Evolutionary conservation across 441 rosid genomes (phyloP).

Genomic region (Codiaeum variegatum): DNA sequence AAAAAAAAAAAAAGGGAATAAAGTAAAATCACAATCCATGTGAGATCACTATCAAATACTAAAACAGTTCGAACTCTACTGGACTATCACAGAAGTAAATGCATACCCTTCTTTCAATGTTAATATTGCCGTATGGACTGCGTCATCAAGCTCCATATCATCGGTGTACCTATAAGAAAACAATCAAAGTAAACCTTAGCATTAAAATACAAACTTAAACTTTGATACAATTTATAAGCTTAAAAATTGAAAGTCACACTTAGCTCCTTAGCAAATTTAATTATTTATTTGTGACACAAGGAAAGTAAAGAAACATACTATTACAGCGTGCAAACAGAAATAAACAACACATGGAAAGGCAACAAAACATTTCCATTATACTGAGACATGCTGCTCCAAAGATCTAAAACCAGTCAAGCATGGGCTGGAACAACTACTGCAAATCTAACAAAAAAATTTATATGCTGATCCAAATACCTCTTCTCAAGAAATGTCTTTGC

Average conservation of each 20-base stretch:
- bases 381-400: neutral
- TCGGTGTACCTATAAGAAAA: constrained; percentile 63
- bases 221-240: too few relatives aligned
- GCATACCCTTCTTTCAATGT: constrained; percentile 94
- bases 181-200: neutral
- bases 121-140: constrained; percentile 94
- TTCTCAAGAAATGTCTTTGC: constrained; percentile 98
- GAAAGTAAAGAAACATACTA: neutral
- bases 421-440: neutral
- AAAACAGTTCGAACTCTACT: neutral
- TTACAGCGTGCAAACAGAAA: neutral
- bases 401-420: neutral
- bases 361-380: neutral
- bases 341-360: neutral
- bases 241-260: neutral
- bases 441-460: neutral
- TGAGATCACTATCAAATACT: neutral
- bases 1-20: neutral
- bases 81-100: neutral
- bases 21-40: neutral
- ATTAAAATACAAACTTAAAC: too few relatives aligned
- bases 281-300: neutral
- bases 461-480: constrained; percentile 43
- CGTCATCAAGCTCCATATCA: constrained; percentile 99
- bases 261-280: neutral